phyloP scores from a whole-genome alignment of 345 rosid species.

The Sisymbrium irio region DNA sequence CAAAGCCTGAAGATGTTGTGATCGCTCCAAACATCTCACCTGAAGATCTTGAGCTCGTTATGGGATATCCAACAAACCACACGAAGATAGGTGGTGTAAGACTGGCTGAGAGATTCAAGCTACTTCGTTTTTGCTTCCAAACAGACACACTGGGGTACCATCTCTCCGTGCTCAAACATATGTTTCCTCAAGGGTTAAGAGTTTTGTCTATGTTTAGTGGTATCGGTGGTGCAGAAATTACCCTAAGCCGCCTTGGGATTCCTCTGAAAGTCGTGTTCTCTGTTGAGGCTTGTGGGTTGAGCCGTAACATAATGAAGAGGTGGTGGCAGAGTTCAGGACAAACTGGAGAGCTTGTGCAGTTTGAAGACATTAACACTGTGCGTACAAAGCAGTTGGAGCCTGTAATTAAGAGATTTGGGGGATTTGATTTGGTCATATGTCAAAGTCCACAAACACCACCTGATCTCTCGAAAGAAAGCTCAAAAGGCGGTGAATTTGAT shows the following conservation, averaged over 20 bases:
- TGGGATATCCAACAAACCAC: constrained; percentile 78
- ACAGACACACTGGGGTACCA: constrained; percentile 79
- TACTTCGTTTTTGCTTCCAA: constrained; percentile 65
- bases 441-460: constrained; percentile 52
- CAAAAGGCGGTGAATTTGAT: constrained; percentile 44
- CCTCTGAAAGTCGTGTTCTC: constrained; percentile 62
- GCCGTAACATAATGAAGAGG: constrained; percentile 51
- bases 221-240: constrained; percentile 73
- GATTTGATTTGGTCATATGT: constrained; percentile 69
- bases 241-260: constrained; percentile 66
- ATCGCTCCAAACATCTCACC: constrained; percentile 54
- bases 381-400: constrained; percentile 49
- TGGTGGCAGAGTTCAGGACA: constrained; percentile 81
- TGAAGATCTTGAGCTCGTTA: constrained; percentile 53
- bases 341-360: constrained; percentile 68
- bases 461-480: constrained; percentile 25
- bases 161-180: constrained; percentile 68
- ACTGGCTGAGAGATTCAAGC: constrained; percentile 48
- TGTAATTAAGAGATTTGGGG: constrained; percentile 49
- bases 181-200: constrained; percentile 64
- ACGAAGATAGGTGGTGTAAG: constrained; percentile 36
- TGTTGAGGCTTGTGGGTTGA: constrained; percentile 56
- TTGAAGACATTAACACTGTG: constrained; percentile 59
- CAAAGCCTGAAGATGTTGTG: constrained; percentile 58
- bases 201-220: constrained; percentile 76